A percentile compares a stretch with the other conserved stretches of the same genome.
Evolutionary conservation across 768 basidiomycete species (phyloP).

Genomic region (Boletus pseudopeckii): DNA sequence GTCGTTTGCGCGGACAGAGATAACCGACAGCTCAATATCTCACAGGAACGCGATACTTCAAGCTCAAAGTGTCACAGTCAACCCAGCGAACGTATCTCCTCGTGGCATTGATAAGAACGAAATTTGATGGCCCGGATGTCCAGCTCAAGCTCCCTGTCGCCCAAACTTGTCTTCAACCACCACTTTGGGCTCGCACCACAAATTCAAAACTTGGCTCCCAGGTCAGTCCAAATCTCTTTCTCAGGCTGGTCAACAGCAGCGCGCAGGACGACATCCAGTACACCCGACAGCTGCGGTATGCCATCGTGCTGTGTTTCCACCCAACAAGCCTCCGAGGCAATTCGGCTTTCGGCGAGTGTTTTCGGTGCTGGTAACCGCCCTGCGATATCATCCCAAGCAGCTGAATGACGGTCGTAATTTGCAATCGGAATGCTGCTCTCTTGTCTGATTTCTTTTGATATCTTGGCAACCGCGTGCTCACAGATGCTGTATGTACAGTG

Average conservation of each 20-base stretch:
- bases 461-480: not conserved
- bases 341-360: not conserved
- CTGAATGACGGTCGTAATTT: conserved; percentile 29
- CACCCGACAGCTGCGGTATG: conserved; percentile 17
- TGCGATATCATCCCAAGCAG: conserved; percentile 5
- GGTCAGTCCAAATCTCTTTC: conserved; percentile 1
- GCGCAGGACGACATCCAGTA: conserved; percentile 26
- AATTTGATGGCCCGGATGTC: not conserved
- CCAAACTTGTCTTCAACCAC: not conserved
- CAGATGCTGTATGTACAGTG: not conserved
- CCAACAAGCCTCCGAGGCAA: not conserved
- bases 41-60: not conserved
- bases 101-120: not conserved
- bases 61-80: no score
- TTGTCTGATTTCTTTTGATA: not conserved
- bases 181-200: not conserved
- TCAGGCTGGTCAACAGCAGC: not conserved
- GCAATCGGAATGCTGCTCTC: conserved; percentile 22
- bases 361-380: conserved; percentile 18
- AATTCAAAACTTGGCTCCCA: not conserved
- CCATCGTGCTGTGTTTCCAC: conserved; percentile 17
- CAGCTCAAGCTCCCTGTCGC: no score
- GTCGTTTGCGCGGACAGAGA: not conserved
- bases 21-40: not conserved
- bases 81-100: no score